A percentile compares a stretch with the other conserved stretches of the same genome.
Conservation (phyloP, 2,329 filamentous ascomycete genomes). For the Sarocladiaceae sp. region DNA sequence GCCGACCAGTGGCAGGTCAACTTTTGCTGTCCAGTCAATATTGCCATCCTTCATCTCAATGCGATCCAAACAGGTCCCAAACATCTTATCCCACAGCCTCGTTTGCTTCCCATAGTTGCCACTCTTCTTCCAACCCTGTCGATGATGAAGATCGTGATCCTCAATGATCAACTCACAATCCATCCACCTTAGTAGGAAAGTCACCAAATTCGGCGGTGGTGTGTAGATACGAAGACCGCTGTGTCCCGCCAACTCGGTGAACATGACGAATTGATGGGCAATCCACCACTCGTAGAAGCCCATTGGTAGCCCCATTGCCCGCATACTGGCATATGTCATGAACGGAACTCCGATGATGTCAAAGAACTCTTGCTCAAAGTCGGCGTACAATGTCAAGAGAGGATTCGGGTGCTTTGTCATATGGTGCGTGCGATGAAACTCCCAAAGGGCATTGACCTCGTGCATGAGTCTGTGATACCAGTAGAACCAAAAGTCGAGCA, state of each 20-base stretch:
- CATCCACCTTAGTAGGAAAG: constrained; percentile 27
- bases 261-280: constrained; percentile 38
- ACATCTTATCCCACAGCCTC: constrained; percentile 29
- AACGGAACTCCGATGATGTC: constrained; percentile 36
- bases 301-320: constrained; percentile 32
- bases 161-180: constrained; percentile 34
- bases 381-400: constrained; percentile 36
- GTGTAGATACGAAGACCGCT: constrained; percentile 32
- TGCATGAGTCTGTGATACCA: constrained; percentile 39
- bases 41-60: constrained; percentile 29
- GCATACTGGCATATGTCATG: constrained; percentile 31
- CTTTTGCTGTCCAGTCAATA: constrained; percentile 19
- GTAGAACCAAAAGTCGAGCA: constrained; percentile 42
- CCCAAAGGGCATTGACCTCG: constrained; percentile 31
- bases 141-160: constrained; percentile 37
- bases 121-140: constrained; percentile 31
- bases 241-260: constrained; percentile 33
- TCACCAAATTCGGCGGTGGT: constrained; percentile 28
- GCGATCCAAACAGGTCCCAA: constrained; percentile 28
- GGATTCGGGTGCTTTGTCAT: constrained; percentile 38
- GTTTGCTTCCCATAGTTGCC: constrained; percentile 35
- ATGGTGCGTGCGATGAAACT: constrained; percentile 37
- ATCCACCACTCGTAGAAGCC: constrained; percentile 45
- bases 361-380: constrained; percentile 36
- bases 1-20: neutral